These are phyloP conservation scores for Fusarium haematococcum DNA, from an alignment of 2,329 filamentous ascomycete genomes.

Conservation along the genomic window DNA sequence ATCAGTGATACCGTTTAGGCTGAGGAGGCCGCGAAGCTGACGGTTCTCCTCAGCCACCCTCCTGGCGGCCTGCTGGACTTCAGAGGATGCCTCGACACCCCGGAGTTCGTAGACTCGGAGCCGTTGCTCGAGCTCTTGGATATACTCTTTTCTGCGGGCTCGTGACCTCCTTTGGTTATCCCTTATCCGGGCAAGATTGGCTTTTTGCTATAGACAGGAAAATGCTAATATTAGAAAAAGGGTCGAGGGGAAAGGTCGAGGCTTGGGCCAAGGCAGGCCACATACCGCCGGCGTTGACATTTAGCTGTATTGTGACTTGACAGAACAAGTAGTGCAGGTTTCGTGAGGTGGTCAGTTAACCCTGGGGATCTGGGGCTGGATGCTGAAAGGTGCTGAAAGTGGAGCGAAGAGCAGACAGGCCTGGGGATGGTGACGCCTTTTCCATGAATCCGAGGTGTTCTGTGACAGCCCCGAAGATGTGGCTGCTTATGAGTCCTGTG, in stretches of 20 bases:
- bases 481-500: background rate
- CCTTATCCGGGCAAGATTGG: slow-evolving; percentile 69
- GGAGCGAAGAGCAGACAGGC: background rate
- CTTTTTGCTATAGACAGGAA: slow-evolving; percentile 48
- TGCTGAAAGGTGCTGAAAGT: background rate
- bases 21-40: slow-evolving; percentile 70
- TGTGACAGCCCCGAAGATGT: background rate
- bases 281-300: slow-evolving; percentile 49
- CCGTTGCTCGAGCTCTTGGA: slow-evolving; percentile 75
- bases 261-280: slow-evolving; percentile 19
- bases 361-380: background rate
- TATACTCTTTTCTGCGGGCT: slow-evolving; percentile 78
- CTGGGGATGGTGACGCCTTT: background rate
- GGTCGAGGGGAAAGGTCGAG: slow-evolving; percentile 6
- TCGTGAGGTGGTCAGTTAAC: background rate
- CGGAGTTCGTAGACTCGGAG: slow-evolving; percentile 70
- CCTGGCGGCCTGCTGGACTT: slow-evolving; percentile 77
- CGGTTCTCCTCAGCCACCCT: slow-evolving; percentile 77
- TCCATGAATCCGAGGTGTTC: background rate
- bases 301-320: slow-evolving; percentile 41
- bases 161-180: slow-evolving; percentile 82
- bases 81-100: slow-evolving; percentile 77
- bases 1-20: slow-evolving; percentile 67
- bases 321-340: slow-evolving; percentile 16
- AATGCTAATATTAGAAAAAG: slow-evolving; percentile 28